Conservation (phyloP, 163 green algal genomes). For the Prototheca wickerhamii region DNA sequence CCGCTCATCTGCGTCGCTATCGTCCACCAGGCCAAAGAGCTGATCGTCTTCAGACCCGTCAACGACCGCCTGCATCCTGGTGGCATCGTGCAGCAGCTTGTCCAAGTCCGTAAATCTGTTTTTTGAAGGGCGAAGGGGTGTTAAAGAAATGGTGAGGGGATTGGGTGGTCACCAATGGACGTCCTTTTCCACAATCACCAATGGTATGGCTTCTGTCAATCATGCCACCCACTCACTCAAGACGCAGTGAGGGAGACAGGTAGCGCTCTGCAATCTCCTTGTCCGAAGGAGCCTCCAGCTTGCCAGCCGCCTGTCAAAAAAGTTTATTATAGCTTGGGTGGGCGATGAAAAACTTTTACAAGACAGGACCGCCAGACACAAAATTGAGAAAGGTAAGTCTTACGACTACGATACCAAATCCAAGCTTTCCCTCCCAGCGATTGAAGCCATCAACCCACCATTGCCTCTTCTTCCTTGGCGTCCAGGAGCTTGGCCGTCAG, state of each 20-base stretch:
- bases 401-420: too few relatives aligned
- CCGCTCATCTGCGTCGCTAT: not conserved
- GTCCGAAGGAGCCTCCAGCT: not conserved
- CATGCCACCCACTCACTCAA: slow-evolving; percentile 6
- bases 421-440: too few relatives aligned
- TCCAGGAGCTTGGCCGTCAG: slow-evolving; percentile 27
- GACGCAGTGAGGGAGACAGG: slow-evolving; percentile 25
- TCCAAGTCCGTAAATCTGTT: not conserved
- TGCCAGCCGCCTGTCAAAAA: not conserved
- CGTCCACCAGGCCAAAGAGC: not conserved
- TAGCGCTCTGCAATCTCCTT: slow-evolving; percentile 10
- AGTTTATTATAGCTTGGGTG: not conserved
- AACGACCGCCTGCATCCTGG: slow-evolving; percentile 10
- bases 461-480: slow-evolving; percentile 5
- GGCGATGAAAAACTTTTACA: too few relatives aligned
- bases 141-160: not conserved
- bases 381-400: too few relatives aligned
- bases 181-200: too few relatives aligned
- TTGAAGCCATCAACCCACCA: not conserved
- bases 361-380: too few relatives aligned
- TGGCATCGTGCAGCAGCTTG: slow-evolving; percentile 2
- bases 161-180: too few relatives aligned
- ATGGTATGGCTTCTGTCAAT: too few relatives aligned
- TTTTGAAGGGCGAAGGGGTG: not conserved
- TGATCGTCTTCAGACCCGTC: slow-evolving; percentile 1